Base-by-base conservation (phyloP, 2,329 filamentous ascomycete genomes). In the Penicillium sp. region DNA sequence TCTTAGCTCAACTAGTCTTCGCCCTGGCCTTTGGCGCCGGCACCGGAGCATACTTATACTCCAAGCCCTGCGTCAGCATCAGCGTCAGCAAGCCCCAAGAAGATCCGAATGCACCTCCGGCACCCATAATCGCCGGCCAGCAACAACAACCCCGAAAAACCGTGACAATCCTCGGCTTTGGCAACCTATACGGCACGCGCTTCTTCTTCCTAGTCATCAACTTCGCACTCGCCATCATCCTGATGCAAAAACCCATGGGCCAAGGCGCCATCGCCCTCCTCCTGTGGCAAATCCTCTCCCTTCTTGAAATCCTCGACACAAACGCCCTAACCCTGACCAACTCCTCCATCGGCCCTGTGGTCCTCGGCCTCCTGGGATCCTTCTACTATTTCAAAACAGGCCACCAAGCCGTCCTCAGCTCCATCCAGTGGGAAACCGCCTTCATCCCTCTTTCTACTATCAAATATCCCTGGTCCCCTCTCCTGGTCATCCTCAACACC, bases 311-410 rank as follows among this genome's bases (percentile, higher is more conserved):
- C 42, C 69, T 84, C 44, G 79, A 82, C 63, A 80, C 78, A 2
- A 82, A 82, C 57, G 71, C 71, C 27, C 69, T 82, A 0, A 81
- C 84, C 13, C 74, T 79, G 40, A 83, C 82, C 36, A 71, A 70
- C 51, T 70, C 69, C 0, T 77, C 89, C 6, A 86, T 97, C 58
- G 91, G 89, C 0, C 90, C 93, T 16, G 74, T 93, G 31, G 77
- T 94, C 52, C 79, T 97, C 22, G 91, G 84, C 9, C 72, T 97
- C n/a, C 80, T 98, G 0, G 93, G 90, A 49, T 89, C 86, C 61
- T 95, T 91, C 69, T 85, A 96, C 74, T 98, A 84, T 75, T 98
- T 98, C 81, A 96, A 95, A 65, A 98, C 93, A 0, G 93, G 93
- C 51, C 93, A 98, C 69, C 91, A 97, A 70, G 91, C 91, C 10